Base-by-base conservation (phyloP, 495 filamentous ascomycete species). In the Penicillium goetzii region DNA sequence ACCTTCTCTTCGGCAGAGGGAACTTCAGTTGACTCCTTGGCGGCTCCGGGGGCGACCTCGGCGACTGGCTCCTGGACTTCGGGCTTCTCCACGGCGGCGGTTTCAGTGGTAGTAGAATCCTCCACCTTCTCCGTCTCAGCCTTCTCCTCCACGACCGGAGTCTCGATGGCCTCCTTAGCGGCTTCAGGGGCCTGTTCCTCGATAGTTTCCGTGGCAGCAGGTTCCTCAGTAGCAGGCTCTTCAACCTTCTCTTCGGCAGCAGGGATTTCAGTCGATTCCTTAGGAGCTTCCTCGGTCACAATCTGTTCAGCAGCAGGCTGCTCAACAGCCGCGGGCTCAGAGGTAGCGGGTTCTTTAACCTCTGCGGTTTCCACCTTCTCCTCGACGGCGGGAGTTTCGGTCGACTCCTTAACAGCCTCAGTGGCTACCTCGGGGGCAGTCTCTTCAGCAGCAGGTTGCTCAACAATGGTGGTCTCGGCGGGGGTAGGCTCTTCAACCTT, bases 251-350 rank as follows among this genome's bases (percentile, higher is more conserved):
- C 67, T 49, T 68, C 67, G 2, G 43, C 36, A 40, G 47, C 28
- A 10, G 70, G 25, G 25, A 69, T 58, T 40, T 61, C 51, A 32
- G 61, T 66, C 45, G 66, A 62, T 12, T 58, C 49, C 19, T 54
- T 60, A 19, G 56, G 50, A 38, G 64, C 43, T 21, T 69, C 63
- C 23, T 49, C 60, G 36, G 50, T 52, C 4, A 36, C 8, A n/a
- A 14, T 17, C 26, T 67, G 61, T 54, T 71, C 63, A 23, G 60
- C 41, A 30, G 56, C 32, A 36, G 58, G 47, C 34, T 64, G 38
- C 41, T 70, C 61, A 28, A 38, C 50, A 1, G 56, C 1, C 30
- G 64, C 63, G 26, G 63, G n/a, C n/a, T n/a, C 34, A 2, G 12
- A 2, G 34, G 34, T 51, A 10, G 33, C 30, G 58, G 66, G 32